Evolutionary conservation across 2,329 filamentous ascomycete genomes (phyloP), one percentile per base, ranked within the genome.

Genomic region (Aureobasidium sp.): DNA sequence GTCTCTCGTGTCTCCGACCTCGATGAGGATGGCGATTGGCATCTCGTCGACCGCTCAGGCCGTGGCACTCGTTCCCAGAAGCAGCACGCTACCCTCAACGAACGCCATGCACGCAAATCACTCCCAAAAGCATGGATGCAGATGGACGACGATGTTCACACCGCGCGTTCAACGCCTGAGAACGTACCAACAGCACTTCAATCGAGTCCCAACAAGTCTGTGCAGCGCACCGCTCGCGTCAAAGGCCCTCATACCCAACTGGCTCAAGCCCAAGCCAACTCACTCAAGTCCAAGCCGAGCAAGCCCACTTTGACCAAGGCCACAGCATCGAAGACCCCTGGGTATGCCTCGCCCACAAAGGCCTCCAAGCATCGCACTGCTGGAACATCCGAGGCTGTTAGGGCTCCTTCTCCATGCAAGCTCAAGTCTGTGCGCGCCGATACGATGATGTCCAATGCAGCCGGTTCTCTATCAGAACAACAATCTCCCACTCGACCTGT

Each of bases 81-180:
- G 5, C 44, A 49, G 61, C 39, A 51, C 15, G 31, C 34, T 12
- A 31, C 51, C 25, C 42, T 64, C 39, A 51, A 41, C 22, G 68
- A 68, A n/a, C 66, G 66, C 20, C 66, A 66, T 59, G 63, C 22
- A 65, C 68, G 70, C 34, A 66, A 66, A 42, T 62, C 67, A 34
- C 52, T 71, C 36, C 70, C 70, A 6, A 64, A 64, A n/a, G 66
- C 63, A 34, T 71, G 70, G 70, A 60, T 69, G 45, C 25, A 48
- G 29, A 39, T 37, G 31, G 25, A 58, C 42, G 37, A 39, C 4
- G 42, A 58, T 27, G 42, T 15, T 20, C 53, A 45, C 29, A 8
- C 41, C 8, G 5, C 14, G 3, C 41, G 22, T 1, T 4, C n/a
- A 3, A 20, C 17, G 6, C 14, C 41, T 25, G 53, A 57, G 22